Evolutionary conservation across 2,329 filamentous ascomycete species (phyloP), one percentile per base, ranked within the genome.

Genomic region (Epichloe sylvatica): DNA sequence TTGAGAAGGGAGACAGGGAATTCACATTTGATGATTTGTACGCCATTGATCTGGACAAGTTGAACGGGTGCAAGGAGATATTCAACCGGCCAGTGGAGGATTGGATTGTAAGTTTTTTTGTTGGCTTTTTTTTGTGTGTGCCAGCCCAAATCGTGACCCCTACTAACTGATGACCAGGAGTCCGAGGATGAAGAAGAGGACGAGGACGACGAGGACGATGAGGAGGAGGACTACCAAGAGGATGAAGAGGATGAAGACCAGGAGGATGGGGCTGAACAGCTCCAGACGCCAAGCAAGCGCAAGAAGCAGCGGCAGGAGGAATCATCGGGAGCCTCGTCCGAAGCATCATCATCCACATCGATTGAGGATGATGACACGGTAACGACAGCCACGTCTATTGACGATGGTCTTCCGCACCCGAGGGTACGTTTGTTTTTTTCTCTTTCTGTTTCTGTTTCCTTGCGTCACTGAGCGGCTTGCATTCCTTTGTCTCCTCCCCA

Each of bases 11-110:
- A 17, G 92, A 98, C 60, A 78, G 87, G 21, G 92, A 98, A 65
- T 95, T 86, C 60, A 97, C 90, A 0, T 95, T 97, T 65, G 90
- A 96, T 58, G 92, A 98, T 60, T 74, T 98, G 66, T 94, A 94
- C 67, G 83, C 88, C 2, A 81, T 97, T 52, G 89, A 98, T 60
- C 73, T 98, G n/a, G 90, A 84, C 52, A 96, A 95, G 66, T 75
- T 98, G 53, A 89, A 97, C 57, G 92, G 92, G 3, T 91, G 92
- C 55, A 91, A 89, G 63, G 85, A 96, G 67, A 78, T 97, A 45
- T 97, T 91, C 70, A 86, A 76, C 63, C 77, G 87, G 48, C 85
- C 94, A 57, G 81, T 90, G 15, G 57, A 88, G 60, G 89, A 94
- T 64, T 96, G 90, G 89, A 68, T 81, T 49, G 81, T 84, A 63